Evolutionary conservation across 495 filamentous ascomycete genomes (phyloP).

Genomic region (Cladorrhinum samala): DNA sequence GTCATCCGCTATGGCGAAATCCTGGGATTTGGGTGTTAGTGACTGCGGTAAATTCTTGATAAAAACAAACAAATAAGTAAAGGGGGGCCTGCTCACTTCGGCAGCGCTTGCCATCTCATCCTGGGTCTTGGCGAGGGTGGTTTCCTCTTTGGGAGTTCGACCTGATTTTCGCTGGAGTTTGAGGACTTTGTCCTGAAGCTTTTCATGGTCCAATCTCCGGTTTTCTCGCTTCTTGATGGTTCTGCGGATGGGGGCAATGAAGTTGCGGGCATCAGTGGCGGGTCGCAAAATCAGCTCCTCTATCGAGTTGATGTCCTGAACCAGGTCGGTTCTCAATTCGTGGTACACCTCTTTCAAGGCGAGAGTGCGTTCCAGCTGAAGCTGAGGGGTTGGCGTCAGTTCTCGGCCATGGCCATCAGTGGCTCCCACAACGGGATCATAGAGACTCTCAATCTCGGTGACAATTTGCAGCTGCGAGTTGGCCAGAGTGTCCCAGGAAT

Average conservation of each 20-base stretch:
- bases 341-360: conserved; percentile 63
- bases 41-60: conserved; percentile 13
- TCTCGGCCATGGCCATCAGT: conserved; percentile 46
- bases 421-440: conserved; percentile 70
- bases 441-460: conserved; percentile 70
- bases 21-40: conserved; percentile 48
- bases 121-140: conserved; percentile 69
- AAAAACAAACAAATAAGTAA: background rate
- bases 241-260: conserved; percentile 71
- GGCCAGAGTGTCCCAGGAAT: conserved; percentile 74
- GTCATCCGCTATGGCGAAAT: conserved; percentile 76
- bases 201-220: conserved; percentile 85
- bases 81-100: conserved; percentile 44
- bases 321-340: conserved; percentile 68
- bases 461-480: conserved; percentile 62
- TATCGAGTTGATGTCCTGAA: conserved; percentile 66
- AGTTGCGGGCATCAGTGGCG: conserved; percentile 64
- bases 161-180: conserved; percentile 64
- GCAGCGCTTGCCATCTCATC: conserved; percentile 61
- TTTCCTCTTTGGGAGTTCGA: conserved; percentile 72
- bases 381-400: conserved; percentile 56
- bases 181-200: conserved; percentile 66
- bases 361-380: conserved; percentile 59
- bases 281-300: conserved; percentile 69
- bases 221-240: conserved; percentile 89